Base-by-base conservation (phyloP, 345 rosid species). In the Lepidium aucheri region DNA sequence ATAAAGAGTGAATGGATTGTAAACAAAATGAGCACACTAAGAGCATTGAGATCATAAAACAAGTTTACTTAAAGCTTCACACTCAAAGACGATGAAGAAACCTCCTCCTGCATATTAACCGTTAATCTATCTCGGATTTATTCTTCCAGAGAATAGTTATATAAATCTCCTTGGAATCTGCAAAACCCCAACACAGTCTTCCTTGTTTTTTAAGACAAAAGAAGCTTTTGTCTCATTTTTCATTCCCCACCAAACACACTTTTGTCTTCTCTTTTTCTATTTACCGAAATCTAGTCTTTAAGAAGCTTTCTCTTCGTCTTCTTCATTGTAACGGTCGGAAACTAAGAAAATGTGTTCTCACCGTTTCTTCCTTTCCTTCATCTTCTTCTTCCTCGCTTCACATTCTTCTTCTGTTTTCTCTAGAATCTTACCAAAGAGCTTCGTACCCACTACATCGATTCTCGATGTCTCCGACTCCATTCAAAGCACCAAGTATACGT, bases 401-500 rank as follows among this genome's bases (percentile, higher is more conserved):
- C 50, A 26, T 26, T 66, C 68, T 26, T 66, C 68, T 52, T 60
- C 61, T 6, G 76, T 46, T 26, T 34, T n/a, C 39, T 82, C 78
- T 10, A 73, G 86, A 72, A 56, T 47, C 55, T 54, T 76, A 6
- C 58, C 68, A 16, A 51, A 63, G 9, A 35, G 3, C 57, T 53
- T 71, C 15, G 18, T 22, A 13, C 75, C 83, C 1, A 57, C 60
- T 14, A 70, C 78, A 9, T 53, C 77, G 3, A 3, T 64, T 54
- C 79, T 87, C 10, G 68, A 87, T 30, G 82, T 87, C 56, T 16
- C 77, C 0, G 77, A 78, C 26, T 78, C 88, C 33, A 56, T 83
- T 43, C 73, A 60, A 28, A 66, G 24, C 12, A 74, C 85, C 42
- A 72, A 53, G 4, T n/a, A 63, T 7, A 34, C 65, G 60, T 53